These are phyloP conservation scores for Fusarium sp. DNA, from an alignment of 2,329 filamentous ascomycete genomes.

Conservation along the genomic window DNA sequence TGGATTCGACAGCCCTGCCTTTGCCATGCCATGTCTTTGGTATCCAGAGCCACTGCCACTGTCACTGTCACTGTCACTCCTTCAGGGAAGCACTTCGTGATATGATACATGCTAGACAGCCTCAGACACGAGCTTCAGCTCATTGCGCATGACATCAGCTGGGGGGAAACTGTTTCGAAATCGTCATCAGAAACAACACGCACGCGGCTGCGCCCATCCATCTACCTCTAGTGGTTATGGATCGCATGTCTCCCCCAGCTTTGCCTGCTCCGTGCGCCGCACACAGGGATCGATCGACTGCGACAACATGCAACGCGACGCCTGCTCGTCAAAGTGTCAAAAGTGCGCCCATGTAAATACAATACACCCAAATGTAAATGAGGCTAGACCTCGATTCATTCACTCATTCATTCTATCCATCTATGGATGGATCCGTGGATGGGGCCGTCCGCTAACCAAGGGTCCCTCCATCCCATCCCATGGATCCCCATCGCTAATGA, in stretches of 20 bases:
- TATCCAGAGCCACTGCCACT: neutral
- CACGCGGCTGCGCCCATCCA: neutral
- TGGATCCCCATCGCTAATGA: neutral
- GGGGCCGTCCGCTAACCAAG: neutral
- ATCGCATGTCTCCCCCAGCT: slow-evolving; percentile 5
- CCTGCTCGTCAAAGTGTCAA: slow-evolving; percentile 23
- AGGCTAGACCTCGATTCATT: slow-evolving; percentile 11
- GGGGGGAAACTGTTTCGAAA: neutral
- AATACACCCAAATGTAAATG: neutral
- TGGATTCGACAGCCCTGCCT: neutral
- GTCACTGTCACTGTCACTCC: neutral
- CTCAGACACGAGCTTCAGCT: neutral
- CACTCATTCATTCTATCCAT: neutral
- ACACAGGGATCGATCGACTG: neutral
- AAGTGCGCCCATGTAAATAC: slow-evolving; percentile 10
- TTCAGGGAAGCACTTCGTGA: neutral
- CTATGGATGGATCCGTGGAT: neutral
- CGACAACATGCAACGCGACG: slow-evolving; percentile 17
- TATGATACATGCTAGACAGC: neutral
- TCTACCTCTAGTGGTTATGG: neutral
- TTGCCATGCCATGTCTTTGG: neutral
- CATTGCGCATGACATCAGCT: neutral
- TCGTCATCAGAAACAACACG: neutral
- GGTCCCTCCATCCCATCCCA: neutral
- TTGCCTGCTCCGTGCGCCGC: neutral